These are phyloP conservation scores for Hydnomerulius pinastri DNA, from an alignment of 768 basidiomycete species.

Conservation along the genomic window DNA sequence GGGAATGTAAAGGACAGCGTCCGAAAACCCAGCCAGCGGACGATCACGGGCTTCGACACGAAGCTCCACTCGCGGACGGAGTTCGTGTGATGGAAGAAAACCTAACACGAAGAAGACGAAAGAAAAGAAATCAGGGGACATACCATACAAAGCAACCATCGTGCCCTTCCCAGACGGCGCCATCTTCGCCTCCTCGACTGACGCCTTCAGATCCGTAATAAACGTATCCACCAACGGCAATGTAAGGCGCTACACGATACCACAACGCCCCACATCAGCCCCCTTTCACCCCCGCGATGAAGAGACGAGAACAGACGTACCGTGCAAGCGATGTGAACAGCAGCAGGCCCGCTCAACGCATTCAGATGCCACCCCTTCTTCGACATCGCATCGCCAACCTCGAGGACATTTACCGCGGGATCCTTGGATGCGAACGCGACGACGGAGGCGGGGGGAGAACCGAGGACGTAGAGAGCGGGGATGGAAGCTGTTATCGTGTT, in stretches of 20 bases:
- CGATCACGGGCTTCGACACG: too few species aligned
- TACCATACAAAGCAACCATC: slow-evolving; percentile 93
- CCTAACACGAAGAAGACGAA: neutral
- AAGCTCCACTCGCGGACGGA: too few species aligned
- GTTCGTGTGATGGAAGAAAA: too few species aligned
- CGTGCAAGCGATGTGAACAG: slow-evolving; percentile 92
- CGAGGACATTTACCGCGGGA: slow-evolving; percentile 61
- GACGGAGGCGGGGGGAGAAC: slow-evolving; percentile 86
- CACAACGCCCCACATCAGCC: neutral
- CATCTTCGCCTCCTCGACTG: slow-evolving; percentile 69
- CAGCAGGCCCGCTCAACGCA: slow-evolving; percentile 74
- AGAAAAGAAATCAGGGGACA: slow-evolving; percentile 23
- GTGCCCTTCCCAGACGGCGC: slow-evolving; percentile 69
- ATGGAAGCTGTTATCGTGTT: slow-evolving; percentile 65
- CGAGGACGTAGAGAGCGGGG: slow-evolving; percentile 85
- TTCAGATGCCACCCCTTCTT: slow-evolving; percentile 92
- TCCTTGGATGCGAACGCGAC: slow-evolving; percentile 81
- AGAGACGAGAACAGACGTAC: slow-evolving; percentile 44
- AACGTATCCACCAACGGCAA: slow-evolving; percentile 74
- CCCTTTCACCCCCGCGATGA: neutral
- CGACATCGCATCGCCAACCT: slow-evolving; percentile 88
- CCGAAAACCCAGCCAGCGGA: too few species aligned
- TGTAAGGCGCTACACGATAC: slow-evolving; percentile 65
- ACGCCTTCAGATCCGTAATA: slow-evolving; percentile 79
- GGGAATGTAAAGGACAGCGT: too few species aligned